Conservation (phyloP, 208 protist species). For the Vickermania spadyakhi region DNA sequence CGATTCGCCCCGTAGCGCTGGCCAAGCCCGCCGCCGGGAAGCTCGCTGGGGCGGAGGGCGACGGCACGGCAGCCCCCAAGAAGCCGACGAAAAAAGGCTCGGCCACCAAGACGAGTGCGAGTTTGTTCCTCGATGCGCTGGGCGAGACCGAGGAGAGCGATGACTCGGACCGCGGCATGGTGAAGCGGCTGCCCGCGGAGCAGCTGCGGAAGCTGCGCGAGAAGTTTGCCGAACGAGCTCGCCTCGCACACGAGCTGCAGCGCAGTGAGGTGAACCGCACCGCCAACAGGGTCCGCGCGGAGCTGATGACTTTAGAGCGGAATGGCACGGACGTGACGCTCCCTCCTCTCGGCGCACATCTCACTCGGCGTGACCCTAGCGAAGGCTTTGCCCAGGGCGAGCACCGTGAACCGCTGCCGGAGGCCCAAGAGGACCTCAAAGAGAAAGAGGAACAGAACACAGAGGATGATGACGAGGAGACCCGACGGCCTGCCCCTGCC, state of each 20-base stretch:
- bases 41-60: not conserved
- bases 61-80: not conserved
- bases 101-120: not conserved
- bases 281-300: conserved; percentile 47
- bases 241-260: conserved; percentile 39
- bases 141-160: not conserved
- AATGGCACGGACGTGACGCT: conserved; percentile 3
- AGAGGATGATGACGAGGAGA: not conserved
- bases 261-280: conserved; percentile 38
- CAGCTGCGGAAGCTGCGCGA: conserved; percentile 44
- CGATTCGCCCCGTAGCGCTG: not conserved
- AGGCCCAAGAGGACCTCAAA: not conserved
- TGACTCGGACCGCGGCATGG: conserved; percentile 6
- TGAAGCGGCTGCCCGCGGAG: conserved; percentile 15
- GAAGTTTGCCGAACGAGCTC: conserved; percentile 58
- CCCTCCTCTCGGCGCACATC: not conserved
- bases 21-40: not conserved
- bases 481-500: not conserved
- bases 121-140: not conserved
- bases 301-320: conserved; percentile 66
- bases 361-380: not conserved
- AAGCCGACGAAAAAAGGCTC: no score
- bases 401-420: not conserved
- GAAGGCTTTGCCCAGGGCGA: not conserved
- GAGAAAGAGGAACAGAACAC: not conserved